These are phyloP conservation scores for Durotheca rogersii DNA, from an alignment of 495 filamentous ascomycete genomes.

Conservation along the genomic window DNA sequence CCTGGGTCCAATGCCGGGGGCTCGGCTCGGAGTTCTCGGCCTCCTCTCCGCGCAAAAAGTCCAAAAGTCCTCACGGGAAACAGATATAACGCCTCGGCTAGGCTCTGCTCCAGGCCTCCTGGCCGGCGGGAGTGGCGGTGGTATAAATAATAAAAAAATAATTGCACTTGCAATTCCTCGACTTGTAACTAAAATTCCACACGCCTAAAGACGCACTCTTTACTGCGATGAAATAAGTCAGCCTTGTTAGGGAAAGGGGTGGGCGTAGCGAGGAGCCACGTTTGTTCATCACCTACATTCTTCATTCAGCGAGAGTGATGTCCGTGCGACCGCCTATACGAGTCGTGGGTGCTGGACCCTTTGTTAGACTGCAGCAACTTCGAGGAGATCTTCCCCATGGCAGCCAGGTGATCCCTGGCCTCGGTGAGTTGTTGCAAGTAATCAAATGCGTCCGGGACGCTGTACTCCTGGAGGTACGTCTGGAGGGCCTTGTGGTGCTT, in stretches of 20 bases:
- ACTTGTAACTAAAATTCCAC: slow-evolving; percentile 16
- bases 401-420: slow-evolving; percentile 44
- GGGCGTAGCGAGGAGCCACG: not conserved
- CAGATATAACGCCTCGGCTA: too few relatives aligned
- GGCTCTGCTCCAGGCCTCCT: slow-evolving; percentile 22
- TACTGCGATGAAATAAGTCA: slow-evolving; percentile 12
- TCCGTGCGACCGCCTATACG: slow-evolving; percentile 36
- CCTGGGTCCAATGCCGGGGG: slow-evolving; percentile 29
- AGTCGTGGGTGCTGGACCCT: slow-evolving; percentile 23
- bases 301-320: slow-evolving; percentile 36
- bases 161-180: slow-evolving; percentile 36
- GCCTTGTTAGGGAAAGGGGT: not conserved
- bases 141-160: too few relatives aligned
- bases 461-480: slow-evolving; percentile 42
- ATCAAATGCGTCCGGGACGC: slow-evolving; percentile 48
- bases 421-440: slow-evolving; percentile 47
- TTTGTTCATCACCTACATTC: slow-evolving; percentile 17
- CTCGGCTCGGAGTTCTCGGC: slow-evolving; percentile 26
- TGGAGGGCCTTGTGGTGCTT: slow-evolving; percentile 50
- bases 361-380: slow-evolving; percentile 35
- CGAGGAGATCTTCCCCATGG: slow-evolving; percentile 45
- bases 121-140: slow-evolving; percentile 27
- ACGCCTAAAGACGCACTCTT: slow-evolving; percentile 9
- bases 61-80: slow-evolving; percentile 28
- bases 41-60: slow-evolving; percentile 21